Conservation (phyloP, 2,329 filamentous ascomycete species). For the Ophiostoma novo-ulmi region DNA sequence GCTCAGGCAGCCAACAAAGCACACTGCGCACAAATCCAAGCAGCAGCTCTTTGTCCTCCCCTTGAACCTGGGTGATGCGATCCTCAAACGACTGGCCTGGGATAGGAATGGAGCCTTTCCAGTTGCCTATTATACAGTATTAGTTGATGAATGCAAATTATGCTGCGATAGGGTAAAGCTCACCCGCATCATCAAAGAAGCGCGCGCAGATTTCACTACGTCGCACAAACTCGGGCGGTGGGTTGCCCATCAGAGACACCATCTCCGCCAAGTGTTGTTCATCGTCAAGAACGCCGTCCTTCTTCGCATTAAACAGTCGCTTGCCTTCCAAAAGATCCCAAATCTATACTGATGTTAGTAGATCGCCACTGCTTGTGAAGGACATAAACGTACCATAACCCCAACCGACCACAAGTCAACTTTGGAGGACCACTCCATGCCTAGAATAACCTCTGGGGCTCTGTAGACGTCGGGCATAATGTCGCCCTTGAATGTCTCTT, state of each 20-base stretch:
- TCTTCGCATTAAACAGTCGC: constrained; percentile 7
- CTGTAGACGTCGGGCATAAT: constrained; percentile 9
- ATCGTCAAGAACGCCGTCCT: constrained; percentile 8
- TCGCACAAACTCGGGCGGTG: constrained; percentile 4
- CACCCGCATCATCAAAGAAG: constrained; percentile 5
- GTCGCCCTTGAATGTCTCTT: constrained; percentile 10
- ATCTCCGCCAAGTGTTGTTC: constrained; percentile 12
- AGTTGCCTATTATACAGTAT: constrained; percentile 8
- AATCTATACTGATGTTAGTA: constrained; percentile 7
- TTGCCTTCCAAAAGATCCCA: constrained; percentile 11
- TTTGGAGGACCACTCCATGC: constrained; percentile 9
- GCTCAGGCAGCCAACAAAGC: constrained; percentile 8
- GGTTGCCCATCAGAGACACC: constrained; percentile 12
- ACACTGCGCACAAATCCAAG: constrained; percentile 13
- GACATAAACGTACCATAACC: background rate
- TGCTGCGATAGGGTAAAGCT: background rate
- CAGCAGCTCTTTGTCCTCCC: constrained; percentile 6
- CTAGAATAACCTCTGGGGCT: constrained; percentile 11
- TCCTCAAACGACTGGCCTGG: constrained; percentile 6
- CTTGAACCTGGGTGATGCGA: constrained; percentile 8
- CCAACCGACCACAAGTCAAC: constrained; percentile 9
- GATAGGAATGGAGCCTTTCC: constrained; percentile 10
- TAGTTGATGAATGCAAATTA: background rate
- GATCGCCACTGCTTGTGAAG: background rate
- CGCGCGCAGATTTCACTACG: constrained; percentile 4